Conservation (phyloP, 495 filamentous ascomycete genomes). For the Aspergillus saccharolyticus region DNA sequence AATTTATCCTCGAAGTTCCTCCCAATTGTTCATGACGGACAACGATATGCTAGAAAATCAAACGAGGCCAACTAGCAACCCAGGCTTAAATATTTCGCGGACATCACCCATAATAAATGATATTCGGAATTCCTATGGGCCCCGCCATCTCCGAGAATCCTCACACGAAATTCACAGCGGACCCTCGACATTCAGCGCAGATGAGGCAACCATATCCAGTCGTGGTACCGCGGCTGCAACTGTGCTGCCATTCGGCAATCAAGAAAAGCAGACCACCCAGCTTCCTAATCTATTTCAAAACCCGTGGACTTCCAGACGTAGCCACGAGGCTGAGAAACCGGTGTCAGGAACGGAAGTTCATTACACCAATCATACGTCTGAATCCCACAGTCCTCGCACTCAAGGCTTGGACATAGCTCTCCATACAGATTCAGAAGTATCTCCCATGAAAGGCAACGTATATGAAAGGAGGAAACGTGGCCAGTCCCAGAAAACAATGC, state of each 20-base stretch:
- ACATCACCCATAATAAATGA: background rate
- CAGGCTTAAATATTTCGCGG: background rate
- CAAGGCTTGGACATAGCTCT: background rate
- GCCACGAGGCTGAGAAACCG: background rate
- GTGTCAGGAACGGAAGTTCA: slow-evolving; percentile 3
- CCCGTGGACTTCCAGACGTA: slow-evolving; percentile 11
- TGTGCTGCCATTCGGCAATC: background rate
- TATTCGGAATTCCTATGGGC: background rate
- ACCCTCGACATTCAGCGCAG: background rate
- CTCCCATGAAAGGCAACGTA: slow-evolving; percentile 23
- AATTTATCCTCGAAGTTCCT: slow-evolving; percentile 45
- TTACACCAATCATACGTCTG: background rate
- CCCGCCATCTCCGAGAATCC: background rate
- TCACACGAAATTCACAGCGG: background rate
- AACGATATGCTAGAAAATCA: slow-evolving; percentile 5
- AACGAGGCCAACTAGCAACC: slow-evolving; percentile 6
- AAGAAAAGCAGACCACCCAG: background rate
- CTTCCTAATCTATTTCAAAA: slow-evolving; percentile 12
- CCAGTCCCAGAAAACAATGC: slow-evolving; percentile 80
- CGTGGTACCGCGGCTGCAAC: background rate
- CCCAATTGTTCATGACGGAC: slow-evolving; percentile 49
- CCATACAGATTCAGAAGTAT: slow-evolving; percentile 3
- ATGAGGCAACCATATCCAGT: slow-evolving; percentile 2
- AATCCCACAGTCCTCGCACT: background rate
- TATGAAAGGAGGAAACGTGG: slow-evolving; percentile 35